Evolutionary conservation across 768 basidiomycete species (phyloP).

Genomic region (Scleroderma bovista): DNA sequence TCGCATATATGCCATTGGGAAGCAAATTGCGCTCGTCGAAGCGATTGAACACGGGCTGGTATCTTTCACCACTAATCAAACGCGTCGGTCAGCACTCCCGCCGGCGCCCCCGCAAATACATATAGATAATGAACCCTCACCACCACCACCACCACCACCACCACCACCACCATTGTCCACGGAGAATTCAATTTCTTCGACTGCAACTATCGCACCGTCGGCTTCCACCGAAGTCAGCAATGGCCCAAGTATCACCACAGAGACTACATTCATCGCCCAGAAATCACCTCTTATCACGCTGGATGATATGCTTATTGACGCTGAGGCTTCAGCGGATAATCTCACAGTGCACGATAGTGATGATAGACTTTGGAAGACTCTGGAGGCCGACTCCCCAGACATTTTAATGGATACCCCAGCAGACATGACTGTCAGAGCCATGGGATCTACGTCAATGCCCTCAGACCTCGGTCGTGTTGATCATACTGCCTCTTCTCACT

Average conservation of each 20-base stretch:
- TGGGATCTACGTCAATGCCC: not conserved
- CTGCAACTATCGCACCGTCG: not conserved
- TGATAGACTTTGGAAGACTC: slow-evolving; percentile 42
- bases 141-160: not conserved
- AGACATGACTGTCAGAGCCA: slow-evolving; percentile 11
- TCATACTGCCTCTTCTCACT: slow-evolving; percentile 28
- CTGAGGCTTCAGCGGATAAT: slow-evolving; percentile 10
- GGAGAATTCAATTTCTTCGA: not conserved
- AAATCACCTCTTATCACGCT: slow-evolving; percentile 13
- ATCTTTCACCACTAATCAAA: slow-evolving; percentile 1
- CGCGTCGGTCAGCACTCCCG: not conserved
- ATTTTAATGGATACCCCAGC: slow-evolving; percentile 12
- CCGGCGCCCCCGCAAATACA: not conserved
- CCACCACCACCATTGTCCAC: not conserved
- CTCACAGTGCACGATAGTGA: slow-evolving; percentile 35
- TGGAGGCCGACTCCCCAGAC: slow-evolving; percentile 30
- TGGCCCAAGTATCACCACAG: not conserved
- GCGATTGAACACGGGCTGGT: not conserved
- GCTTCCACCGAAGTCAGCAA: not conserved
- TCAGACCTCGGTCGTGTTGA: slow-evolving; percentile 16
- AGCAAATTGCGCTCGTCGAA: slow-evolving; percentile 23
- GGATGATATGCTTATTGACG: slow-evolving; percentile 12
- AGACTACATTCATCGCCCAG: slow-evolving; percentile 2
- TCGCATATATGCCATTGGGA: slow-evolving; percentile 36
- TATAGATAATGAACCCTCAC: not conserved